Conservation (phyloP, 768 basidiomycete species). For the Lentinula boryana region DNA sequence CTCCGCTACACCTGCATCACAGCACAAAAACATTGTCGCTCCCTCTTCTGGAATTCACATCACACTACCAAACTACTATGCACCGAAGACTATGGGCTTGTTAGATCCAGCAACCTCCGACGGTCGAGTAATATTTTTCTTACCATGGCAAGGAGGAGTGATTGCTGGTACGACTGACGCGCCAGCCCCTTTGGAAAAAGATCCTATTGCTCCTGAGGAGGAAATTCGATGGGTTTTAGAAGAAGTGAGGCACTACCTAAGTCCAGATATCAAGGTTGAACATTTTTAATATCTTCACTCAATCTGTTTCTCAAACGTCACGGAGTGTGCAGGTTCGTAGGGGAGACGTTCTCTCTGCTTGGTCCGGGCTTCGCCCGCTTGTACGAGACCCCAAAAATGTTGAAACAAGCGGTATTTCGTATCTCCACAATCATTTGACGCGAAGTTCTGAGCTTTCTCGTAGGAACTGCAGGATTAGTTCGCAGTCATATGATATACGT, state of each 20-base stretch:
- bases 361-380: conserved; percentile 88
- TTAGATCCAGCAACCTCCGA: conserved; percentile 94
- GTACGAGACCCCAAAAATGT: conserved; percentile 68
- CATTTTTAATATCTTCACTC: not conserved
- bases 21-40: conserved; percentile 82
- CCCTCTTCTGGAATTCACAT: conserved; percentile 93
- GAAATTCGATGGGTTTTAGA: conserved; percentile 97
- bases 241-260: conserved; percentile 85
- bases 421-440: conserved; percentile 13
- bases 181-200: conserved; percentile 37
- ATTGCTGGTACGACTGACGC: conserved; percentile 97
- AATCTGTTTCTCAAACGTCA: not conserved
- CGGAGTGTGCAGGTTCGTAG: conserved; percentile 51
- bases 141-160: conserved; percentile 97
- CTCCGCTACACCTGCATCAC: conserved; percentile 30
- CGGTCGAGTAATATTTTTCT: conserved; percentile 97
- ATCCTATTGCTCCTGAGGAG: conserved; percentile 84
- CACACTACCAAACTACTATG: conserved; percentile 95
- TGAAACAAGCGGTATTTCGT: conserved; percentile 29
- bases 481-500: conserved; percentile 91
- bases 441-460: not conserved
- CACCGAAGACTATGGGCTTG: conserved; percentile 90
- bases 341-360: conserved; percentile 92
- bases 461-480: conserved; percentile 78
- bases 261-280: conserved; percentile 70